A percentile compares a stretch with the other conserved stretches of the same genome.
These are phyloP conservation scores for Sicyos baderoa DNA, from an alignment of 306 rosid species.

Conservation along the genomic window DNA sequence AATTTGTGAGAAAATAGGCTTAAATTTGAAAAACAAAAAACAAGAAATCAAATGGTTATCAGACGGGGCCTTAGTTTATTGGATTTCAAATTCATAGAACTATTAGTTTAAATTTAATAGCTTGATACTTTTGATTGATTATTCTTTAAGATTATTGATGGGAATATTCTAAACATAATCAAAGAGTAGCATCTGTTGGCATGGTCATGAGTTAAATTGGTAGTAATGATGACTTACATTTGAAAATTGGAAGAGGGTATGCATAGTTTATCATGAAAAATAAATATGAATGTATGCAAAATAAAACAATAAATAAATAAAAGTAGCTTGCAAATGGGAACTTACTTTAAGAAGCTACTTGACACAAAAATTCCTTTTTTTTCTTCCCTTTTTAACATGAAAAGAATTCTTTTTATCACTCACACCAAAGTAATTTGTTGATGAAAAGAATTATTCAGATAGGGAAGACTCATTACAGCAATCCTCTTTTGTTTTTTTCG, in stretches of 20 bases:
- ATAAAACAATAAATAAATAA: neutral
- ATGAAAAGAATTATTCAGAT: neutral
- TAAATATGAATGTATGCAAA: neutral
- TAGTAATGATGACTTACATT: neutral
- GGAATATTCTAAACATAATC: neutral
- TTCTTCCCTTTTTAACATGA: too few species aligned
- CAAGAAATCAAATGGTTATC: too few species aligned
- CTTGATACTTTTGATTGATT: neutral
- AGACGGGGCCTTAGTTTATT: neutral
- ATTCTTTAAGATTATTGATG: neutral
- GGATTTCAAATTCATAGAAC: neutral
- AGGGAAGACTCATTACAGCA: neutral
- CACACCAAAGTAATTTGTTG: neutral
- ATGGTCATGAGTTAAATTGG: neutral
- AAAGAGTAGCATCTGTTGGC: neutral
- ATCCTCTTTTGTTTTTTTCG: conserved; percentile 9
- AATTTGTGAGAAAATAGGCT: too few species aligned
- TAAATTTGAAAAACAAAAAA: too few species aligned
- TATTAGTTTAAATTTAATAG: neutral
- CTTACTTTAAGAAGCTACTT: neutral
- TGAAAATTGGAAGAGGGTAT: neutral
- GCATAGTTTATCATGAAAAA: neutral
- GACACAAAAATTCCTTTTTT: too few species aligned
- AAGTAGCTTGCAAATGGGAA: conserved; percentile 5
- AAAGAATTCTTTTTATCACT: neutral